A percentile compares a stretch with the other conserved stretches of the same genome.
Conservation (phyloP, 208 protist genomes). For the Wallacemonas sp. region DNA sequence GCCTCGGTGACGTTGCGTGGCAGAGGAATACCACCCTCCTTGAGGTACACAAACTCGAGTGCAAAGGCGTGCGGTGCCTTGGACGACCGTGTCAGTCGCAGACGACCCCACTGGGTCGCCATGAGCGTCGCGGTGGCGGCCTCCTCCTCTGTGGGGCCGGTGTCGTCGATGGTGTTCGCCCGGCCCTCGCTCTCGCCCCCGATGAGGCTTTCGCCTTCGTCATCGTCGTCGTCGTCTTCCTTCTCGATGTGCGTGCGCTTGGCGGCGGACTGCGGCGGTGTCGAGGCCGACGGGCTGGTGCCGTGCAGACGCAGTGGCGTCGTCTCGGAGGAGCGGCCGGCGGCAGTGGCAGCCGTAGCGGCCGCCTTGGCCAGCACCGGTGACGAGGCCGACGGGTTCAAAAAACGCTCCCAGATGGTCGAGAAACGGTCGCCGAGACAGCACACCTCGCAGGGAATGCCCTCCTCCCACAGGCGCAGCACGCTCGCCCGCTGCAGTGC, state of each 20-base stretch:
- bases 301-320: conserved; percentile 5
- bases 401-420: not conserved
- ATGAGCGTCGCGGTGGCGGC: conserved; percentile 12
- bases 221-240: not conserved
- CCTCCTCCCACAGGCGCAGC: conserved; percentile 62
- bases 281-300: not conserved
- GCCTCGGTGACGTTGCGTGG: conserved; percentile 35
- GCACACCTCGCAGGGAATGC: conserved; percentile 67
- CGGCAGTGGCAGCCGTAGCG: not conserved
- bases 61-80: conserved; percentile 32
- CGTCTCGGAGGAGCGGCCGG: not conserved
- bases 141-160: not conserved
- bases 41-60: conserved; percentile 72
- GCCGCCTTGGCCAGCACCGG: not conserved
- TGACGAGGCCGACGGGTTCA: conserved; percentile 8
- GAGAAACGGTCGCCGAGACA: conserved; percentile 43
- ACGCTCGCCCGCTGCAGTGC: conserved; percentile 58
- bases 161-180: not conserved
- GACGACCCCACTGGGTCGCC: conserved; percentile 22
- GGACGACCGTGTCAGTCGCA: conserved; percentile 17
- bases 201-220: conserved; percentile 4
- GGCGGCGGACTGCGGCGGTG: not conserved
- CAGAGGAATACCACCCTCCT: conserved; percentile 42
- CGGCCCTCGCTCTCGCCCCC: too few species aligned
- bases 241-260: not conserved